These are phyloP conservation scores for Coniochaeta hoffmannii DNA, from an alignment of 2,329 filamentous ascomycete species.

Conservation along the genomic window DNA sequence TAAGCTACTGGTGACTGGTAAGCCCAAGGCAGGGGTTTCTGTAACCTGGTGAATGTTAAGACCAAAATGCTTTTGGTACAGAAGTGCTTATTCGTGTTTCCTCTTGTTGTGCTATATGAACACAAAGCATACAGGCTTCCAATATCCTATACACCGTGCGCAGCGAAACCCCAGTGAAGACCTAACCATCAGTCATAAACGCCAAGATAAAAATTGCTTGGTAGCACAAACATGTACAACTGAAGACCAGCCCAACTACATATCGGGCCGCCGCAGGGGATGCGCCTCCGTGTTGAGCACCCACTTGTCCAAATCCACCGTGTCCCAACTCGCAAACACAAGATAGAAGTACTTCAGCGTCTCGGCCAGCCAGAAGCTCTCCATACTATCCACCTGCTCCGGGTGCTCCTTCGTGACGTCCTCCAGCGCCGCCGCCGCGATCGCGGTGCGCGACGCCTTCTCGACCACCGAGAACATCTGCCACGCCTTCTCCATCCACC, in stretches of 20 bases:
- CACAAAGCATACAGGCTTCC: no score
- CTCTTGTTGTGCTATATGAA: no score
- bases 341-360: conserved; percentile 63
- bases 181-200: not conserved
- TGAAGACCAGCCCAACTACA: not conserved
- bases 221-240: not conserved
- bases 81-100: no score
- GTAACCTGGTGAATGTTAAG: no score
- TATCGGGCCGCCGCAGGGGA: conserved; percentile 30
- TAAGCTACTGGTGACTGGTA: no score
- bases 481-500: conserved; percentile 65
- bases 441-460: conserved; percentile 50
- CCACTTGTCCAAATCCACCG: conserved; percentile 55
- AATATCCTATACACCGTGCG: no score
- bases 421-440: conserved; percentile 58
- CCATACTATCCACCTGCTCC: conserved; percentile 54
- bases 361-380: conserved; percentile 68
- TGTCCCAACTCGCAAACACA: conserved; percentile 50
- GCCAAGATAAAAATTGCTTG: not conserved
- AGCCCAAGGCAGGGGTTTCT: no score
- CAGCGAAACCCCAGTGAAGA: no score
- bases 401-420: conserved; percentile 48
- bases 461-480: conserved; percentile 62
- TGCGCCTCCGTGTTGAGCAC: conserved; percentile 53
- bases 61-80: no score